phyloP scores from a whole-genome alignment of 164 flowering plant species.

The Stephania cephalantha region DNA sequence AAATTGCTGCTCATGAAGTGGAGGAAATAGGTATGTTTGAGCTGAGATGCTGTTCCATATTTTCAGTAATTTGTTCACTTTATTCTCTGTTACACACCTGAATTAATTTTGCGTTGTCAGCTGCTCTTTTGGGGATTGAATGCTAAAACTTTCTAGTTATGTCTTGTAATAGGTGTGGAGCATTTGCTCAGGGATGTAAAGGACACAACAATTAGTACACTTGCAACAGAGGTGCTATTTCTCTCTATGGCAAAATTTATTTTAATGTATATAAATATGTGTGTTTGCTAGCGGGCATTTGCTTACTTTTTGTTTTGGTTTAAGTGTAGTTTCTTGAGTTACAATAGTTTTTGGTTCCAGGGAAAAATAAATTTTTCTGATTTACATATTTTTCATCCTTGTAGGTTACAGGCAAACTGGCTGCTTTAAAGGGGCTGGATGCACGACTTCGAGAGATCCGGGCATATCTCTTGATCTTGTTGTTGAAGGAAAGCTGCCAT shows the following conservation, averaged over 20 bases:
- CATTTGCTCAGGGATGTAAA: constrained; percentile 98
- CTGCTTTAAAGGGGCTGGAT: constrained; percentile 88
- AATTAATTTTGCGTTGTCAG: not conserved
- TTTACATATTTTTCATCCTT: not conserved
- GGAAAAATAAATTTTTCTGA: not conserved
- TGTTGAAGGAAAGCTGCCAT: constrained; percentile 76
- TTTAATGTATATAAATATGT: too few relatives aligned
- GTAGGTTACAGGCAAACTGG: constrained; percentile 87
- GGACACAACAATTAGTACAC: constrained; percentile 93
- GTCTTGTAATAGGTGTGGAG: constrained; percentile 66
- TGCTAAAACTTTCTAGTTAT: not conserved
- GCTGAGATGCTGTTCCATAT: not conserved
- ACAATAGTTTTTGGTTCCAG: not conserved
- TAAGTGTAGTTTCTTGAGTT: not conserved
- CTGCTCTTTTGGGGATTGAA: not conserved
- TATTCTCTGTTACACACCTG: not conserved
- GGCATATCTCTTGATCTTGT: constrained; percentile 79
- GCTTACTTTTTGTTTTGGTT: not conserved
- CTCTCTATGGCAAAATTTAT: not conserved
- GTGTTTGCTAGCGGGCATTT: too few relatives aligned
- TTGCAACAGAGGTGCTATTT: constrained; percentile 82
- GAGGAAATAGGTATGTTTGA: constrained; percentile 86
- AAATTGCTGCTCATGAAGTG: constrained; percentile 99
- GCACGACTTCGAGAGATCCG: constrained; percentile 81
- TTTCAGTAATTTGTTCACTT: not conserved